Base-by-base conservation (phyloP, 2,329 filamentous ascomycete genomes). In the Aureobasidium sp. region DNA sequence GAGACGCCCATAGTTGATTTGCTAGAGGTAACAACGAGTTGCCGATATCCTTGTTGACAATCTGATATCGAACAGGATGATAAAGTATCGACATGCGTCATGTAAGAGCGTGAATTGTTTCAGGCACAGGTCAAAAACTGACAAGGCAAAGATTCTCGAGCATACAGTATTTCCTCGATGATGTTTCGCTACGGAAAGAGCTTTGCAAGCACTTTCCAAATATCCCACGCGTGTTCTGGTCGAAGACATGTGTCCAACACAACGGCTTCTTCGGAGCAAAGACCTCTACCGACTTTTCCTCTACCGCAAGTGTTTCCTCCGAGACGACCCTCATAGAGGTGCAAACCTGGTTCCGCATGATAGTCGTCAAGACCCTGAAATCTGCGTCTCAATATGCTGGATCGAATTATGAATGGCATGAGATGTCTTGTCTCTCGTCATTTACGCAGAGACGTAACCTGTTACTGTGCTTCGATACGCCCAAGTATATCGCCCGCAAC, bases 261-360 rank as follows among this genome's bases (percentile, higher is more conserved):
- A 60, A 60, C 21, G 58, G 58, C 14, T 60, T 60, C 48, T 60
- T 60, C 21, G 58, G 58, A 27, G 14, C 58, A n/a, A 42, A 42
- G 16, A 45, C 45, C 25, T 36, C 47, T 11, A 6, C 10, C 25
- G 10, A 27, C 37, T 30, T 37, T 6, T 37, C 41, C 13, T 29
- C 13, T 11, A 14, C 25, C 1, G 51, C 11, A 30, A 30, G 10
- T 16, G 6, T 14, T 5, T 30, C 55, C 6, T 30, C 42, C 5
- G 16, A 32, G 5, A 21, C 21, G 21, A 21, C 21, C 21, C 21
- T 21, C 21, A 21, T 21, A 21, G 21, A 21, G 21, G 34, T 59
- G 34, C 34, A 59, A 13, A 59, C 47, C 4, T 60, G 58, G 58
- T 60, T 51, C 16, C 45, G 48, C 8, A 37, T 60, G 30, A 60